Evolutionary conservation across 78 protist genomes (phyloP), one percentile per base, ranked within the genome.

Genomic region (Dictyostelium firmibasis): DNA sequence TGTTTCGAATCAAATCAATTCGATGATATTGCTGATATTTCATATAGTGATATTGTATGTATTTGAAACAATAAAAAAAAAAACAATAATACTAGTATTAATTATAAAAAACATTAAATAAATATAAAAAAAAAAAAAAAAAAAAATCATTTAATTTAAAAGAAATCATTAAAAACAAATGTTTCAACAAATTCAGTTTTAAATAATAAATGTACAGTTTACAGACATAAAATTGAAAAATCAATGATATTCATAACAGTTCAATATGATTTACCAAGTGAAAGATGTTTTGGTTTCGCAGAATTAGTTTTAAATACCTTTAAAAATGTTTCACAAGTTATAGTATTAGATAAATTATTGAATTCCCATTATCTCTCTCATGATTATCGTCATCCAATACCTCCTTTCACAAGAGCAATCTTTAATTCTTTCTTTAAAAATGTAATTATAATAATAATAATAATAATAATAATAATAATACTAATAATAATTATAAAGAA

Each of bases 21-120:
- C 4, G 79, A 67, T 7, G 94, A 89, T 18, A 81, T 89, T 69
- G 94, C 60, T 33, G 87, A 89, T 23, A 89, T 89, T 14, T 27
- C 50, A 29, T 62, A 67, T 47, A 27, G n/a, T 70, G 94, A 81
- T 81, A 89, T 89, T 69, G 94, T 89, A 89, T 14, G 93, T 89
- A 4, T 62, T 60, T 57, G 16, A 50, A 50, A 50, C 9, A 50
- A 50, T 20, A 20, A 57, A 20, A 57, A 50, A 9, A 14, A 33
- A 25, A 67, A 16, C 7, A 25, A 70, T 1, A 2, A 31, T 70
- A 31, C 4, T 11, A 27, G 47, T n/a, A 23, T 57, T 78, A 6
- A 18, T 44, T 33, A 47, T n/a, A n/a, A n/a, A n/a, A n/a, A n/a
- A n/a, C n/a, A n/a, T n/a, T n/a, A n/a, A n/a, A n/a, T n/a, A n/a